phyloP scores from a whole-genome alignment of 257 asterid species.

The Scutellaria barbata region DNA sequence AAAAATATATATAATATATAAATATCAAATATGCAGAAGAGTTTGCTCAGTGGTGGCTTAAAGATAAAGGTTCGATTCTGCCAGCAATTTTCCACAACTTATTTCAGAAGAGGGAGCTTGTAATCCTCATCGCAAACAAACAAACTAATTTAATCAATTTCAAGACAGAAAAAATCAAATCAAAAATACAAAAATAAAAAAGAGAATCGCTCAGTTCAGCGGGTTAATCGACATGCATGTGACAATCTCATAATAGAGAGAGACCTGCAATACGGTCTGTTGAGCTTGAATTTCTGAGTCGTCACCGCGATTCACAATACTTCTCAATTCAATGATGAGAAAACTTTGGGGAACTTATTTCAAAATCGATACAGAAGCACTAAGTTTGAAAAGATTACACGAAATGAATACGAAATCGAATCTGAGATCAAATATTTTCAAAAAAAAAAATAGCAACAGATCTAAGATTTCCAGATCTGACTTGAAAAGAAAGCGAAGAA shows the following conservation, averaged over 20 bases:
- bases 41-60: constrained; percentile 68
- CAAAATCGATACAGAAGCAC: no score
- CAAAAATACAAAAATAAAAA: not conserved
- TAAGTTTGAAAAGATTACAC: no score
- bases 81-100: constrained; percentile 72
- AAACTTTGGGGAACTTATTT: no score
- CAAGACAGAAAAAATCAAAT: not conserved
- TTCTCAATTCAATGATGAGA: no score
- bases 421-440: no score
- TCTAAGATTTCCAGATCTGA: no score
- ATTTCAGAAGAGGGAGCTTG: constrained; percentile 95
- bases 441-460: no score
- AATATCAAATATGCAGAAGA: not conserved
- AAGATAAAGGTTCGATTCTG: constrained; percentile 84
- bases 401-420: no score
- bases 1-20: not conserved
- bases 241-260: constrained; percentile 1
- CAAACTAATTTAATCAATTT: not conserved
- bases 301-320: constrained; percentile 25
- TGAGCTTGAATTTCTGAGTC: constrained; percentile 42
- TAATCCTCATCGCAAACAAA: constrained; percentile 59
- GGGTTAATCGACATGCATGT: constrained; percentile 52
- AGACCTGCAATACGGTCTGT: constrained; percentile 39
- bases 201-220: constrained; percentile 85
- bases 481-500: no score